These are phyloP conservation scores for Cavenderia fasciculata DNA, from an alignment of 78 protist genomes.

Conservation along the genomic window DNA sequence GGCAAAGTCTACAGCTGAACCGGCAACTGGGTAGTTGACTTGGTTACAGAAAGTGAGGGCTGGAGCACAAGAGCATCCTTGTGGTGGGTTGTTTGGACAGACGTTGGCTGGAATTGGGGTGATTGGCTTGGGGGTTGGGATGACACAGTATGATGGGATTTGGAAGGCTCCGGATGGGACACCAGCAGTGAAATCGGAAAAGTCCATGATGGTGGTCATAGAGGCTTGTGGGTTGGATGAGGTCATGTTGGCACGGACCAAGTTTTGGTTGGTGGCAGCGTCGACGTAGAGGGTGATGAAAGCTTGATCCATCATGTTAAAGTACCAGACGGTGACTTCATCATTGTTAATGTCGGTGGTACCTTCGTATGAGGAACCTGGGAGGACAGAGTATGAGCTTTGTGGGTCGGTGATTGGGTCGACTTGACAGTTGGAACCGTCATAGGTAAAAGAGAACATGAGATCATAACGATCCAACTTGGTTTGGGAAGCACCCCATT, in stretches of 20 bases:
- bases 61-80: conserved; percentile 2
- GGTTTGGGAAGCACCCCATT: background rate
- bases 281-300: background rate
- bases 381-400: background rate
- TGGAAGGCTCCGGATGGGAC: background rate
- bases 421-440: background rate
- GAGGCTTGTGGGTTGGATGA: background rate
- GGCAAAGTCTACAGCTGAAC: background rate
- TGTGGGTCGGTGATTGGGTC: conserved; percentile 5
- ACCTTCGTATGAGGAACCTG: conserved; percentile 30
- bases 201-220: background rate
- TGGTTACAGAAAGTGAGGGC: conserved; percentile 4
- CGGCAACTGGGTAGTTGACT: conserved; percentile 40
- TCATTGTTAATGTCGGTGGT: conserved; percentile 5
- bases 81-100: conserved; percentile 65
- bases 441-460: background rate
- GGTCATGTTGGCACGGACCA: conserved; percentile 7
- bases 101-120: conserved; percentile 8
- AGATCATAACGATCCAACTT: conserved; percentile 24
- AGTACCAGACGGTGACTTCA: background rate
- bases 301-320: background rate
- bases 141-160: background rate
- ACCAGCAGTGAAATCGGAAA: conserved; percentile 1
- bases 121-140: conserved; percentile 37
- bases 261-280: background rate